Evolutionary conservation across 179 eudicot species (phyloP).

Genomic region (Amaranthus tricolor): DNA sequence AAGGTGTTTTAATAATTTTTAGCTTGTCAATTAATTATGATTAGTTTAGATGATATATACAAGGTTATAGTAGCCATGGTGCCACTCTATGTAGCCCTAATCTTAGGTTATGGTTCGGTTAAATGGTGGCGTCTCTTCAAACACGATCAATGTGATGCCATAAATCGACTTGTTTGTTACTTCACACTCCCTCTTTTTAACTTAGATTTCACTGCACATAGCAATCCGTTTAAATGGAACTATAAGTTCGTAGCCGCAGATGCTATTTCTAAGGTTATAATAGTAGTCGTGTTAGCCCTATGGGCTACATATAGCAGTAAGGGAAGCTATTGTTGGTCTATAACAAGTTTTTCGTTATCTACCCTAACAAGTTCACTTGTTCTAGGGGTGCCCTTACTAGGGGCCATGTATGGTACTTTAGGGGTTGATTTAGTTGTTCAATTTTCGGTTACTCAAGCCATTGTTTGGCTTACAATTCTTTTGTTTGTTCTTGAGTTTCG

Average conservation of each 20-base stretch:
- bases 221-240: conserved; percentile 66
- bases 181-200: conserved; percentile 69
- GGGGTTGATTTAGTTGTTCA: conserved; percentile 62
- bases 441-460: conserved; percentile 54
- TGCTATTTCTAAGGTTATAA: conserved; percentile 58
- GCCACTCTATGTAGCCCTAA: conserved; percentile 66
- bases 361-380: conserved; percentile 57
- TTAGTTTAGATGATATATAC: conserved; percentile 61
- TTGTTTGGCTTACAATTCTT: conserved; percentile 50
- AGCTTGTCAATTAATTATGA: conserved; percentile 32
- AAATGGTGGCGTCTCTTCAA: conserved; percentile 73
- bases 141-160: conserved; percentile 59
- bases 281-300: conserved; percentile 43
- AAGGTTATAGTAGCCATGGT: conserved; percentile 65
- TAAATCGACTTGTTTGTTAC: conserved; percentile 60
- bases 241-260: conserved; percentile 63
- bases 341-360: conserved; percentile 58
- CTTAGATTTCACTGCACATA: conserved; percentile 61
- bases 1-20: no score
- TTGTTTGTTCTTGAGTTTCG: conserved; percentile 58
- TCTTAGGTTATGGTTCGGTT: conserved; percentile 68
- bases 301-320: conserved; percentile 62
- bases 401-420: conserved; percentile 60
- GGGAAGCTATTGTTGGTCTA: conserved; percentile 67
- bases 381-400: conserved; percentile 59